Base-by-base conservation (phyloP, 371 early-diverging fungal genomes). In the Mortierella sp. region DNA sequence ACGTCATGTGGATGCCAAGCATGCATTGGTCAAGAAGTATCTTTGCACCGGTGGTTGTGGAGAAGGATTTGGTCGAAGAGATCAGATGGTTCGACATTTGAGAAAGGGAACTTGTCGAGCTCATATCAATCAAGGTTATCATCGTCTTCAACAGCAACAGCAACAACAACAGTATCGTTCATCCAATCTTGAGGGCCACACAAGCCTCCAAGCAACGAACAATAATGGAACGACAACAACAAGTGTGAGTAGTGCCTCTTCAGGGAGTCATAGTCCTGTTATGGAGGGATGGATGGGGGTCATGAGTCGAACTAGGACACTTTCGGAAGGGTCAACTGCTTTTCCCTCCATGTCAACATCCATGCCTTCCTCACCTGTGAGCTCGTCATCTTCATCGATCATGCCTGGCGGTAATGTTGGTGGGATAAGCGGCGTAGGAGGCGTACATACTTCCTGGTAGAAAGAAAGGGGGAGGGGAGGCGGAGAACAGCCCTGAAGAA, bases 1-100 rank as follows among this genome's bases (percentile, higher is more conserved):
- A 26, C 51, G 79, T n/a, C 79, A 79, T 69, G 70, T 79, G 16
- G 79, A 79, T 72, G 79, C 79, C 16, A 79, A 79, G 44, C 79
- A 79, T 51, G 79, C 79, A 19, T 46, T 72, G 51, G 60, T 79
- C 64, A 79, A 79, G 61, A 79, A 79, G 64, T 79, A 79, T 30
- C 57, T 79, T 15, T 79, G 79, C 37, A 61, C 79, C 1, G 73
- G 69, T 5, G 79, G 79, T 7, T 79, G 79, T 57, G 79, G 79
- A 1, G 79, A 79, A 37, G 79, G 79, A 0, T 79, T 79, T 53
- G 79, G 79, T 18, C 58, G 79, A 16, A 51, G 79, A 14, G 79
- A 79, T 37, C 79, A 79, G 57, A 79, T 79, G 79, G 29, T 79
- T 5, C 57, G 79, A 14, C 79, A 79, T 55, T 43, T 79, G 62